Evolutionary conservation across 2,329 filamentous ascomycete species (phyloP).

Genomic region (Colletotrichum chlorophyti): DNA sequence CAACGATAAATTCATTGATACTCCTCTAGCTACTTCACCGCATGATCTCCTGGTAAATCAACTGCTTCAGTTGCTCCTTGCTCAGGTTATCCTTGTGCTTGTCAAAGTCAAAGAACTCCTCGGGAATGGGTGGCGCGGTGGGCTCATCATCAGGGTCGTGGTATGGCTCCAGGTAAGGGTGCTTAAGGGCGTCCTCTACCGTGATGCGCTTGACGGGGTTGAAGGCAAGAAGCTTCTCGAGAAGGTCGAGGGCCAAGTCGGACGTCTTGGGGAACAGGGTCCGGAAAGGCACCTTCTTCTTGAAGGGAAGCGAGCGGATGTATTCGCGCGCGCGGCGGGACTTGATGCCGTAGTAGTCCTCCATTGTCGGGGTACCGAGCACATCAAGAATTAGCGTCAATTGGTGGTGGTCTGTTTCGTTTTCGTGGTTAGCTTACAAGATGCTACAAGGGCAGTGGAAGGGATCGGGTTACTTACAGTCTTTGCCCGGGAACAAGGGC

Average conservation of each 20-base stretch:
- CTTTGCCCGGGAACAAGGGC: slow-evolving; percentile 96
- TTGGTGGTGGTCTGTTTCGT: slow-evolving; percentile 85
- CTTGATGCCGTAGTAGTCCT: slow-evolving; percentile 99
- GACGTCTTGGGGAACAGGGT: slow-evolving; percentile 99
- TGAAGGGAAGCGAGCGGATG: slow-evolving; percentile 96
- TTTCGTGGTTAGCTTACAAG: slow-evolving; percentile 11
- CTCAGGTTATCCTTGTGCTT: slow-evolving; percentile 99
- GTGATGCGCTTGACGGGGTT: slow-evolving; percentile 99
- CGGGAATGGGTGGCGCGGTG: slow-evolving; percentile 92
- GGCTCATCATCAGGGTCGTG: slow-evolving; percentile 99
- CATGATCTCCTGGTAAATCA: slow-evolving; percentile 98
- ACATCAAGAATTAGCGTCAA: slow-evolving; percentile 96
- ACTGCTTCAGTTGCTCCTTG: slow-evolving; percentile 96
- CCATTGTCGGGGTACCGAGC: slow-evolving; percentile 97
- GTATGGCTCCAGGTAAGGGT: slow-evolving; percentile 98
- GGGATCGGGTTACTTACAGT: slow-evolving; percentile 73
- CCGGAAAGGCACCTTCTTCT: slow-evolving; percentile 99
- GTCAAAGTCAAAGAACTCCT: slow-evolving; percentile 99
- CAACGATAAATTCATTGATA: not conserved
- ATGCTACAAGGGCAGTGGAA: not conserved
- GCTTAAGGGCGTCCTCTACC: slow-evolving; percentile 95
- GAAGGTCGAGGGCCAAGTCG: slow-evolving; percentile 89
- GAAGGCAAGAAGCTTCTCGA: slow-evolving; percentile 96
- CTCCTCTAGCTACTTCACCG: too few species aligned
- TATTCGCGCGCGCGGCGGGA: slow-evolving; percentile 96